These are phyloP conservation scores for Phytopythium mirpurense DNA, from an alignment of 352 stramenopile species.

Conservation along the genomic window DNA sequence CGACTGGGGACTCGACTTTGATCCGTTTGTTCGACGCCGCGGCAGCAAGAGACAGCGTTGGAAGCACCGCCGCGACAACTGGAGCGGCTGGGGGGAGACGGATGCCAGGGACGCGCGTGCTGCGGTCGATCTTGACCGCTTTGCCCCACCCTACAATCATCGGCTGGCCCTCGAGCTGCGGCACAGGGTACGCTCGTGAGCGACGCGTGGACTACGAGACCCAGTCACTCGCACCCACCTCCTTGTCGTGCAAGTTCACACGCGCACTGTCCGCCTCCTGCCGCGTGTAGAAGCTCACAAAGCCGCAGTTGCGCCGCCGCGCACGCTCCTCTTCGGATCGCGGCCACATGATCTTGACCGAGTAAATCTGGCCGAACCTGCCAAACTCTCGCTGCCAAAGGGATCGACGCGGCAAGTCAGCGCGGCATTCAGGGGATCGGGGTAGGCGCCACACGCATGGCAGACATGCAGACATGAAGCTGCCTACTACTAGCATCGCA, in stretches of 20 bases:
- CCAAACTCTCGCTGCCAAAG: slow-evolving; percentile 69
- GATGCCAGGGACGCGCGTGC: slow-evolving; percentile 7
- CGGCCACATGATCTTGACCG: slow-evolving; percentile 99
- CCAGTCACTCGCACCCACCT: slow-evolving; percentile 31
- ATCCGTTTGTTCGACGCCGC: slow-evolving; percentile 17
- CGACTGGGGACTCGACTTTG: slow-evolving; percentile 29
- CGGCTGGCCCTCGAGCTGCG: slow-evolving; percentile 60
- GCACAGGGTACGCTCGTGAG: too few relatives aligned
- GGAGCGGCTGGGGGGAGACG: slow-evolving; percentile 10
- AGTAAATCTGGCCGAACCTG: slow-evolving; percentile 90
- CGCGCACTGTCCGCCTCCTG: slow-evolving; percentile 81
- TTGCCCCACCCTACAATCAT: slow-evolving; percentile 83
- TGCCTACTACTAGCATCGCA: too few relatives aligned
- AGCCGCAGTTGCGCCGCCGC: slow-evolving; percentile 90
- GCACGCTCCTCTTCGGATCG: slow-evolving; percentile 90
- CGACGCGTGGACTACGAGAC: too few relatives aligned
- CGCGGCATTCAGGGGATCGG: too few relatives aligned
- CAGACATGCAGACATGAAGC: too few relatives aligned
- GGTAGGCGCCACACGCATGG: too few relatives aligned
- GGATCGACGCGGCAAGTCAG: background rate
- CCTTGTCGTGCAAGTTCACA: slow-evolving; percentile 55
- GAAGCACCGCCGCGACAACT: slow-evolving; percentile 6
- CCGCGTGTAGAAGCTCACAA: slow-evolving; percentile 93
- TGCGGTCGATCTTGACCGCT: slow-evolving; percentile 67
- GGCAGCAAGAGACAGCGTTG: background rate